Evolutionary conservation across 768 basidiomycete species (phyloP).

Genomic region (Suillus bovinus): DNA sequence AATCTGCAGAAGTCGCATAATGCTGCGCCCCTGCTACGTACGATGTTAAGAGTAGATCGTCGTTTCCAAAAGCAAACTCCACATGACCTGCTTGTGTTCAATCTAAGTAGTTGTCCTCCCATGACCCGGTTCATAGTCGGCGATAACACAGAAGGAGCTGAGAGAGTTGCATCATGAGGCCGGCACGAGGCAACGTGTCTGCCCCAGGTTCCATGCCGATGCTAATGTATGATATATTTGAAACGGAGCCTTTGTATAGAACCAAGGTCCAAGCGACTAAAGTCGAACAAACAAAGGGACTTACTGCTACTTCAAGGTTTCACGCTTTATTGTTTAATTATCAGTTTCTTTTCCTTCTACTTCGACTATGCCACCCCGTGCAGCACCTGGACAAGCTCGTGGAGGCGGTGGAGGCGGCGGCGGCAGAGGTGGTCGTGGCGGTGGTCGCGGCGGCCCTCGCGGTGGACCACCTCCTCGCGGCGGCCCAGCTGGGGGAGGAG

Average conservation of each 20-base stretch:
- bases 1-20: not conserved
- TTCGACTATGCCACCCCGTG: slow-evolving; percentile 41
- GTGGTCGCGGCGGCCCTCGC: slow-evolving; percentile 18
- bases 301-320: not conserved
- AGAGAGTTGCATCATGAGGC: not conserved
- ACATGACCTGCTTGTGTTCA: not conserved
- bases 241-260: slow-evolving; percentile 1
- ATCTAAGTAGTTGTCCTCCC: not conserved
- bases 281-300: slow-evolving; percentile 4
- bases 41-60: not conserved
- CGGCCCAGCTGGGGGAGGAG: slow-evolving; percentile 18
- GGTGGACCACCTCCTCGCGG: slow-evolving; percentile 15
- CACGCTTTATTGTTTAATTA: slow-evolving; percentile 13
- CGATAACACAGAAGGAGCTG: not conserved
- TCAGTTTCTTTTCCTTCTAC: not conserved
- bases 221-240: not conserved
- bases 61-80: not conserved
- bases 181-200: not conserved
- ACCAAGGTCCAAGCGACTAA: not conserved
- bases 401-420: slow-evolving; percentile 21
- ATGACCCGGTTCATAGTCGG: not conserved
- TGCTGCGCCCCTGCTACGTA: not conserved
- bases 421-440: slow-evolving; percentile 27
- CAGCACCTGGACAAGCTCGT: slow-evolving; percentile 32
- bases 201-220: slow-evolving; percentile 1